Evolutionary conservation across 2,329 filamentous ascomycete genomes (phyloP), one percentile per base, ranked within the genome.

Genomic region (Kalaharituber pfeilii): DNA sequence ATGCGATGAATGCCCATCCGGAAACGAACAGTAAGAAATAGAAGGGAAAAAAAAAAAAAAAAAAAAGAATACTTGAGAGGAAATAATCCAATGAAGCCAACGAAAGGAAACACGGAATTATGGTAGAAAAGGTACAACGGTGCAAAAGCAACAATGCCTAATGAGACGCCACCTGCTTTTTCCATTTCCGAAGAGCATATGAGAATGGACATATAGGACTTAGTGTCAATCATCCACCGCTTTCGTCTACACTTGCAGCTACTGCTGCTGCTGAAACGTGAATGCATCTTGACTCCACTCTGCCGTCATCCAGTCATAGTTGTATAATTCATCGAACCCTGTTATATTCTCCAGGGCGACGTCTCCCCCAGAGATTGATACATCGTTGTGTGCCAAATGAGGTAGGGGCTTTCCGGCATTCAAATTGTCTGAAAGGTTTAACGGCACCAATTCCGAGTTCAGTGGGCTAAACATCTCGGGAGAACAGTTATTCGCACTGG

Each of bases 1-100:
- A 47, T 47, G 42, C 42, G 30, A 47, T 47, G 42, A 36, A 47
- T 47, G 42, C 42, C 42, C 24, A 47, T 15, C 42, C 42, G 5
- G n/a, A 47, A 47, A 47, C n/a, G 25, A 22, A 47, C 18, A 47
- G 33, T 13, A 15, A 33, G 13, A 39, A 11, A 47, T 11, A 22
- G 15, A 20, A 47, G 24, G 15, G n/a, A 7, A 24, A 47, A 47
- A 47, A 47, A 47, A 47, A 47, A 5, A n/a, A n/a, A n/a, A n/a
- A n/a, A n/a, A n/a, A n/a, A n/a, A n/a, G n/a, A n/a, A n/a, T n/a
- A n/a, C n/a, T n/a, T n/a, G n/a, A n/a, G n/a, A n/a, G n/a, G n/a
- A n/a, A n/a, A n/a, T n/a, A n/a, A n/a, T n/a, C n/a, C n/a, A n/a
- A n/a, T n/a, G n/a, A n/a, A n/a, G n/a, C n/a, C n/a, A 5, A 39